These are phyloP conservation scores for Astrocystis sublimbata DNA, from an alignment of 495 filamentous ascomycete species.

Conservation along the genomic window DNA sequence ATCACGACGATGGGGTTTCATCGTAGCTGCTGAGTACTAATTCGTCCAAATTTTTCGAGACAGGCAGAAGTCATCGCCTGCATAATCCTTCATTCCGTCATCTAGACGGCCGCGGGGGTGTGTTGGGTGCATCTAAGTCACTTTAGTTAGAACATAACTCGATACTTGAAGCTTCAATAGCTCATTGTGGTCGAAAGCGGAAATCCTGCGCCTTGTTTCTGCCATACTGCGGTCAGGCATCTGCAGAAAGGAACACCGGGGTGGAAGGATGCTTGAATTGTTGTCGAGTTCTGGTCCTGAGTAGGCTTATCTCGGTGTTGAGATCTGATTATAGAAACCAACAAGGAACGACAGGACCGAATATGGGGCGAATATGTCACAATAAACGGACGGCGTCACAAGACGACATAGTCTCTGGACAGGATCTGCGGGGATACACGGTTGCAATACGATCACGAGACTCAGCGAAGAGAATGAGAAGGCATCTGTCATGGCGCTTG, in stretches of 20 bases:
- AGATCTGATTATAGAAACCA: neutral
- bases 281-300: neutral
- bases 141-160: neutral
- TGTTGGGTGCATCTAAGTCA: neutral
- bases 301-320: neutral
- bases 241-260: neutral
- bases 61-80: slow-evolving; percentile 2
- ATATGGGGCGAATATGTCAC: neutral
- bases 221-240: slow-evolving; percentile 21
- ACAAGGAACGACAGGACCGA: neutral
- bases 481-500: neutral
- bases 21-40: neutral
- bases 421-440: neutral
- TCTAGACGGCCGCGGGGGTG: neutral
- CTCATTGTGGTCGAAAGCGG: slow-evolving; percentile 21
- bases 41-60: slow-evolving; percentile 17
- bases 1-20: neutral
- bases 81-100: slow-evolving; percentile 15
- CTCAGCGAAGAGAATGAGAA: neutral
- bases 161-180: slow-evolving; percentile 11
- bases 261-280: neutral
- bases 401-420: neutral
- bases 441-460: neutral
- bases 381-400: neutral
- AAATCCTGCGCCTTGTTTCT: slow-evolving; percentile 27